Evolutionary conservation across 306 rosid species (phyloP).

Genomic region (Cajanus cajan): DNA sequence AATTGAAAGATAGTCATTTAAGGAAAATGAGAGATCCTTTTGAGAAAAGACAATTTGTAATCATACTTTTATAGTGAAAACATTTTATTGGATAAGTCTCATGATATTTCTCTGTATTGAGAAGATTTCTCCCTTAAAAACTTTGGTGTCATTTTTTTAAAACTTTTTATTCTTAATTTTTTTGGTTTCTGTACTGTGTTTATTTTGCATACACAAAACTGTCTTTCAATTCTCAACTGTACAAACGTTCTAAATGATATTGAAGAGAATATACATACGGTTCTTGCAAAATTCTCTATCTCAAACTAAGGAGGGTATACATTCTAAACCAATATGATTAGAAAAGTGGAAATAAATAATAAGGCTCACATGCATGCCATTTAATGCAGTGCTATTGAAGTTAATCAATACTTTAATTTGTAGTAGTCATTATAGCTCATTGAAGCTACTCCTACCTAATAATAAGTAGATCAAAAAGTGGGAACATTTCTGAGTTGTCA

Average conservation of each 20-base stretch:
- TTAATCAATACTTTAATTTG: background rate
- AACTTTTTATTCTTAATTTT: too few relatives aligned
- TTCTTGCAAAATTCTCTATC: background rate
- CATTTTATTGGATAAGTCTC: too few relatives aligned
- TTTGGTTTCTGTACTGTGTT: too few relatives aligned
- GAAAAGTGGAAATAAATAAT: background rate
- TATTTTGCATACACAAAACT: too few relatives aligned
- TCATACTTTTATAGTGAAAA: too few relatives aligned
- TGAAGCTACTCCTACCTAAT: background rate
- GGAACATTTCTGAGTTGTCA: constrained; percentile 26
- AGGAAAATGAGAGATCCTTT: too few relatives aligned
- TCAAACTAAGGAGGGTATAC: background rate
- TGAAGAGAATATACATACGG: background rate
- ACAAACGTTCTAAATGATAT: background rate
- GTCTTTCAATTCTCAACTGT: too few relatives aligned
- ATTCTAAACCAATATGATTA: background rate
- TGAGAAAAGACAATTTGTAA: too few relatives aligned
- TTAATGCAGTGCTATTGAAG: background rate
- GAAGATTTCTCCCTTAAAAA: too few relatives aligned
- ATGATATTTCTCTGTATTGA: too few relatives aligned
- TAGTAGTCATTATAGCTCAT: background rate
- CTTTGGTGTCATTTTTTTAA: too few relatives aligned
- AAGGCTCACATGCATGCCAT: constrained; percentile 23
- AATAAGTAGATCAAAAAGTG: background rate
- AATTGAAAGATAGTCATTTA: too few relatives aligned